Base-by-base conservation (phyloP, 305 asterid species). In the Fraxinus baroniana region DNA sequence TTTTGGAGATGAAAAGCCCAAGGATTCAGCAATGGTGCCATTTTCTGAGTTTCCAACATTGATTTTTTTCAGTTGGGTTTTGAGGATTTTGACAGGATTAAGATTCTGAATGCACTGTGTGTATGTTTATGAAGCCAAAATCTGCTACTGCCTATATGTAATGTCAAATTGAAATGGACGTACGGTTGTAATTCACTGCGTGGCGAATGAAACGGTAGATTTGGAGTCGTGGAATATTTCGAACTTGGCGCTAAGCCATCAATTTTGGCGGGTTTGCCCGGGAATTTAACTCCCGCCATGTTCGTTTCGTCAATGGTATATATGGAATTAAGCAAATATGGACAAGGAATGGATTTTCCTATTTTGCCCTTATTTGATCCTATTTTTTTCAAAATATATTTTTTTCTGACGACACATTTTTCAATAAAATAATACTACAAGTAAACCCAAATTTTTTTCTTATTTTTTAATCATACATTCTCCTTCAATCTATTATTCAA, bases 1-100 rank as follows among this genome's bases (percentile, higher is more conserved):
- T 94, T 95, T 86, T 93, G 97, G 39, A 92, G 87, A 85, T 92
- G 95, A 57, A 94, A 92, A 71, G 88, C 84, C 89, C 92, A 92
- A 0, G 97, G 98, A 78, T 95, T 94, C 78, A 92, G 85, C 64
- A 86, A 49, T 86, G 85, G 83, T 10, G 87, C 83, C 13, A 86
- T 77, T 73, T 82, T 83, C 36, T 85, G 87, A 66, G 64, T 15
- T 77, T 93, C 96, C 82, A 89, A 85, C 93, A 90, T 86, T 83
- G 84, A 32, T 68, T 68, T 32, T 71, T 33, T 17, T 71, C 22
- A 32, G n/a, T 30, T 71, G 13, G 76, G 76, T 28, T 66, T 26
- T 10, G 73, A 26, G 73, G 36, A 66, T 26, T 71, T 68, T 15
- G 44, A 33, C 44, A 4, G 44, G 9, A 13, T 71, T 71, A 30